Base-by-base conservation (phyloP, 2,329 filamentous ascomycete species). In the Ascochyta koolunga region DNA sequence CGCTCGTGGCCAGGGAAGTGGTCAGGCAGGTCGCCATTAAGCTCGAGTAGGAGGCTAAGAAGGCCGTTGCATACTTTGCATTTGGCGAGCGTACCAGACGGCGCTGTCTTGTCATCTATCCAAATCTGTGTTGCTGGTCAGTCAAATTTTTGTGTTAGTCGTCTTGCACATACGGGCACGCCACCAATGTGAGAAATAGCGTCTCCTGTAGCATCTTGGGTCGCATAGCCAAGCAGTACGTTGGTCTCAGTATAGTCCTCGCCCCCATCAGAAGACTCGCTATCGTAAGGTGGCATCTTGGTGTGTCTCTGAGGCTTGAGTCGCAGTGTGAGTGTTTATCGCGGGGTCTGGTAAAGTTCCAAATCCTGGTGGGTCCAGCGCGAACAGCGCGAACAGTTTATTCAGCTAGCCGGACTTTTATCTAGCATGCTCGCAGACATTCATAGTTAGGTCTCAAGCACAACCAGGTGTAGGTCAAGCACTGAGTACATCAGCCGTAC, bases 11-110 rank as follows among this genome's bases (percentile, higher is more conserved):
- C 86, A 1, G 92, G 89, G 68, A 96, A 97, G 42, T 86, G 83
- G 50, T 93, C 89, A 13, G 92, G 93, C 3, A 98, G 82, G 71
- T 97, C 92, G 66, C 86, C 93, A 75, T 99, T 91, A 24, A 99
- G 83, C 75, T 99, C 92, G 40, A 99, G 83, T 3, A 99, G 84
- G 10, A 98, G 82, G 1, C 86, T 87, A 85, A 97, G 91, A 46
- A 91, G 77, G 46, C 87, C 84, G 62, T 91, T 90, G 84, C 95
- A 99, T 61, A 90, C 83, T 76, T 90, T 91, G 80, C 95, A 99
- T 76, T 87, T 89, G 19, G 90, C 91, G 9, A 96, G 82, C 0
- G 87, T 80, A 21, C 89, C 89, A 1, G 90, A 89, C 7, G 93
- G 90, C 4, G 89, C 81, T 35, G 82, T 84, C 47, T 82, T 78